These are phyloP conservation scores for Bryoglossum gracile DNA, from an alignment of 495 filamentous ascomycete species.

Conservation along the genomic window DNA sequence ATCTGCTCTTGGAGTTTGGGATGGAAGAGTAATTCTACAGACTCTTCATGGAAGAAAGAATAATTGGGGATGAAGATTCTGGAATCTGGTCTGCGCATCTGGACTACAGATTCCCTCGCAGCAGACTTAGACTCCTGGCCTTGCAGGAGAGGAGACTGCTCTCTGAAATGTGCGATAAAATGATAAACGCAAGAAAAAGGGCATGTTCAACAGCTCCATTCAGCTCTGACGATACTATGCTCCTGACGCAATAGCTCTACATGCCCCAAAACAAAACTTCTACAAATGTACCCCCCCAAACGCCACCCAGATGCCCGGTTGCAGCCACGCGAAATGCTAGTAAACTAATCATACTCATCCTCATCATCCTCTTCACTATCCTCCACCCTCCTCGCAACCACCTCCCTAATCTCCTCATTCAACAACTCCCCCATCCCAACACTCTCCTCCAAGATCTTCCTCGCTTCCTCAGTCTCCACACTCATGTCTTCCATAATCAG, in stretches of 20 bases:
- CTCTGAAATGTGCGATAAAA: not conserved
- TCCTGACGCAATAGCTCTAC: not conserved
- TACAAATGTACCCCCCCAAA: not conserved
- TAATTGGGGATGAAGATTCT: no score
- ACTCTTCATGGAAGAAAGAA: no score
- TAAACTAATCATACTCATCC: not conserved
- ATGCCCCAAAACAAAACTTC: not conserved
- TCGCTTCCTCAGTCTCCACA: constrained; percentile 55
- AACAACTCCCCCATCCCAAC: constrained; percentile 69
- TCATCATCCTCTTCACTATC: constrained; percentile 28
- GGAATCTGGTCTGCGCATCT: no score
- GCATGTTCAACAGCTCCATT: not conserved
- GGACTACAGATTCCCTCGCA: no score
- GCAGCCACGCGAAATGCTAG: no score
- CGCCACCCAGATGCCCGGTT: constrained; percentile 2
- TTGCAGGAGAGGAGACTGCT: not conserved
- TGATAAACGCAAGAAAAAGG: not conserved
- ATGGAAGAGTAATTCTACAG: no score
- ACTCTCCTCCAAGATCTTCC: constrained; percentile 65
- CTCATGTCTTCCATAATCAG: constrained; percentile 84
- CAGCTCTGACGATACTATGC: not conserved
- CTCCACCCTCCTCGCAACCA: constrained; percentile 43
- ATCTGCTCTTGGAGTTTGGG: no score
- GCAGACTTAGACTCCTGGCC: no score
- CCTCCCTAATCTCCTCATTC: constrained; percentile 59